Percentiles rank a stretch among this genome's conserved stretches.
Conservation (phyloP, 345 rosid genomes). For the Salix exigua region DNA sequence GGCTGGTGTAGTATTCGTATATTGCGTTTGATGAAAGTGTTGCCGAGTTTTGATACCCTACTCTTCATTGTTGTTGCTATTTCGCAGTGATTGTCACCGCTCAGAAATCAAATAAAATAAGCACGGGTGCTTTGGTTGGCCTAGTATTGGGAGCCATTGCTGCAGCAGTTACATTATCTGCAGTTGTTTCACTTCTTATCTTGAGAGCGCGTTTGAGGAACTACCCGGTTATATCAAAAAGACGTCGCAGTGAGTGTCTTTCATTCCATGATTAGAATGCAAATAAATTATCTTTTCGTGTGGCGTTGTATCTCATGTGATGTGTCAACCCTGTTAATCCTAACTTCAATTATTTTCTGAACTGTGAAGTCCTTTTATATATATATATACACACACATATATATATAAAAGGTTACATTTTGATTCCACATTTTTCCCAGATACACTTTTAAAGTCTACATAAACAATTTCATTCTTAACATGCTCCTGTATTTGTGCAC, state of each 20-base stretch:
- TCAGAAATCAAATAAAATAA: conserved; percentile 44
- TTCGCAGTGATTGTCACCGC: conserved; percentile 34
- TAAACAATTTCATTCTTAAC: conserved; percentile 5
- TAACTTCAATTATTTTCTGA: not conserved
- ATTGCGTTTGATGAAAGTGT: not conserved
- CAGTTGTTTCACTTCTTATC: conserved; percentile 59
- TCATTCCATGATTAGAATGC: not conserved
- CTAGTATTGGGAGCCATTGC: conserved; percentile 67
- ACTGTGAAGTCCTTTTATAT: not conserved
- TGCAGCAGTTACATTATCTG: conserved; percentile 61
- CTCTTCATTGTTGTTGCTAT: conserved; percentile 10
- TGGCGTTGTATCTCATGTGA: not conserved
- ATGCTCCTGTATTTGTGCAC: conserved; percentile 18
- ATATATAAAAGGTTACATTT: not conserved
- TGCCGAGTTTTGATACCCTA: not conserved
- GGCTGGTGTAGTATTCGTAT: not conserved
- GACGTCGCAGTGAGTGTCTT: conserved; percentile 52
- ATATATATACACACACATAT: no score
- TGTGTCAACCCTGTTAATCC: not conserved
- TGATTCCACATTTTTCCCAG: not conserved
- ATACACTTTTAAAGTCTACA: not conserved
- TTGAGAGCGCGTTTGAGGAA: conserved; percentile 44
- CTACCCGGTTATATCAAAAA: conserved; percentile 41
- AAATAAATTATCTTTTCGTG: not conserved
- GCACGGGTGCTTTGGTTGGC: conserved; percentile 62